Base-by-base conservation (phyloP, 768 basidiomycete species). In the Hysterangium stoloniferum region DNA sequence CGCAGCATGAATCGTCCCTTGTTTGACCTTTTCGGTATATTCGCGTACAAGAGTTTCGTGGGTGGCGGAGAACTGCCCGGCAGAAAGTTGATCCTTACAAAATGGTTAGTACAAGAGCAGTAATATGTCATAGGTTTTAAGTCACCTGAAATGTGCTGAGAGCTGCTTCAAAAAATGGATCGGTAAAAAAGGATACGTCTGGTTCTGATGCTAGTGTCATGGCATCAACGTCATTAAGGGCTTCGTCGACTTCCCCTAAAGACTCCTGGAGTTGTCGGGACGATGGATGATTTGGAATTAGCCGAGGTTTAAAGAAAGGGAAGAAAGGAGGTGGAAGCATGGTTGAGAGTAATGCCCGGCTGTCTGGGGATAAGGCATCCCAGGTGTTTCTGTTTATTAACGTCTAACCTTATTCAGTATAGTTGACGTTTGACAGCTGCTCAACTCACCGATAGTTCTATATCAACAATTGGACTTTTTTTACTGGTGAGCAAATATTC, bases 81-180 rank as follows among this genome's bases (percentile, higher is more conserved):
- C 71, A 56, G 64, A 76, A 1, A 82, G 59, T 45, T 83, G 80
- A 57, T 80, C 80, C 59, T 83, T 20, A 8, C 37, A 40, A n/a
- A n/a, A 6, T 8, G 19, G 37, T 4, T n/a, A 36, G 22, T 36
- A 24, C 27, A 22, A 25, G 15, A 13, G 6, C 19, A 15, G 28
- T 6, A 11, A 34, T 12, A 11, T 38, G 6, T 28, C n/a, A 24
- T 3, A 22, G 37, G 13, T 4, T 28, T 13, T 24, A 17, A 48
- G 52, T 22, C 32, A 58, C 57, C 43, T 59, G 58, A 51, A 78
- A 79, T 2, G 79, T 79, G 38, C 66, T 73, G 15, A 75, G 67
- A 0, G 78, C 78, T 33, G 77, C 69, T 29, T 77, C 62, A 53
- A 81, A 74, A 57, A 77, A 74, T 2, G 76, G 58, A 46, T 77